These are phyloP conservation scores for Paxillus involutus DNA, from an alignment of 768 basidiomycete genomes.

Conservation along the genomic window DNA sequence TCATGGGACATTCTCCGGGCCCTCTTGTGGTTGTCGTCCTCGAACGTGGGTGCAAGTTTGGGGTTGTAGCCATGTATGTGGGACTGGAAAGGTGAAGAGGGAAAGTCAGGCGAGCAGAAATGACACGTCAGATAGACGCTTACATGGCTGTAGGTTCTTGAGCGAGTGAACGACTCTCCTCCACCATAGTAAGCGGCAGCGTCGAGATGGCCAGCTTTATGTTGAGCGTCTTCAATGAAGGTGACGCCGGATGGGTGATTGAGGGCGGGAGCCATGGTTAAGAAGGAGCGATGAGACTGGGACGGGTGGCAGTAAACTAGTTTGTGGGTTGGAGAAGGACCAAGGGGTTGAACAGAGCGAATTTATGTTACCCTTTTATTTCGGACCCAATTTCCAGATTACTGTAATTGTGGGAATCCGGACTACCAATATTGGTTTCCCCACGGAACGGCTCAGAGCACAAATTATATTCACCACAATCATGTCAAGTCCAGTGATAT, in stretches of 20 bases:
- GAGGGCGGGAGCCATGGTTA: constrained; percentile 61
- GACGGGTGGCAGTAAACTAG: background rate
- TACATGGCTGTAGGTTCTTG: constrained; percentile 88
- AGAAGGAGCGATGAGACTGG: constrained; percentile 5
- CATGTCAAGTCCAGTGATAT: too few species aligned
- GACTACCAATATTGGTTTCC: background rate
- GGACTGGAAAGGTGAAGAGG: constrained; percentile 44
- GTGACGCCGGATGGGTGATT: constrained; percentile 62
- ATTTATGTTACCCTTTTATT: constrained; percentile 18
- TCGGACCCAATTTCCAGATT: constrained; percentile 7
- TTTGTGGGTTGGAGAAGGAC: constrained; percentile 10
- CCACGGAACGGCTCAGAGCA: too few species aligned
- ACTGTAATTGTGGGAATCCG: too few species aligned
- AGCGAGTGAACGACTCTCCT: constrained; percentile 74
- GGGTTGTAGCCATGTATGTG: constrained; percentile 74
- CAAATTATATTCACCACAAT: too few species aligned
- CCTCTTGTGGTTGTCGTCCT: constrained; percentile 73
- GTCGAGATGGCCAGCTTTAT: constrained; percentile 56
- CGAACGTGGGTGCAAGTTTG: constrained; percentile 67
- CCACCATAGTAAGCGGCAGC: constrained; percentile 83
- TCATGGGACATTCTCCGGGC: constrained; percentile 89
- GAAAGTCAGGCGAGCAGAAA: constrained; percentile 14
- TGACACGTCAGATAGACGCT: constrained; percentile 21
- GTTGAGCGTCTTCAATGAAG: constrained; percentile 63
- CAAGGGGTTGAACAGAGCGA: constrained; percentile 6